These are phyloP conservation scores for Fusarium stilboides DNA, from an alignment of 2,329 filamentous ascomycete species.

Conservation along the genomic window DNA sequence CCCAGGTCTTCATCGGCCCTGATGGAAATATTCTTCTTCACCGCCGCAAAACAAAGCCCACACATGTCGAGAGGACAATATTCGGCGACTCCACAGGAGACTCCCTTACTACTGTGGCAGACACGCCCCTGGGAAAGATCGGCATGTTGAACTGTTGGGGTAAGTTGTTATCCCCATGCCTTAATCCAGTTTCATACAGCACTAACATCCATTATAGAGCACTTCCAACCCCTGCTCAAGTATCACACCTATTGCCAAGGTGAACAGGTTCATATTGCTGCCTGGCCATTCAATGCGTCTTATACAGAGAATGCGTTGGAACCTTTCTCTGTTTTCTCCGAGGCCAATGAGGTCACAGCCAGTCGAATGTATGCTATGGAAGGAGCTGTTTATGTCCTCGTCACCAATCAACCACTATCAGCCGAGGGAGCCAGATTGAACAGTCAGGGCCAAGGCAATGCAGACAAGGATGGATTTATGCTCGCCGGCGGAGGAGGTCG, in stretches of 20 bases:
- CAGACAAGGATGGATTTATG: slow-evolving; percentile 39
- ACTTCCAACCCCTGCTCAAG: slow-evolving; percentile 63
- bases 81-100: slow-evolving; percentile 62
- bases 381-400: slow-evolving; percentile 66
- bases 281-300: slow-evolving; percentile 57
- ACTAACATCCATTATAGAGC: slow-evolving; percentile 55
- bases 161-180: not conserved
- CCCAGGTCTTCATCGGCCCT: slow-evolving; percentile 58
- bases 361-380: slow-evolving; percentile 71
- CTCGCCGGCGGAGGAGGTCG: slow-evolving; percentile 32
- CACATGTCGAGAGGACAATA: slow-evolving; percentile 65
- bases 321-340: slow-evolving; percentile 44
- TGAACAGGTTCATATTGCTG: slow-evolving; percentile 63
- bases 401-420: slow-evolving; percentile 63
- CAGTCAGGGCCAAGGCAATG: slow-evolving; percentile 52
- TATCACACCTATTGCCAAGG: slow-evolving; percentile 61
- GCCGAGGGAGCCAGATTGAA: slow-evolving; percentile 54
- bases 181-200: too few relatives aligned
- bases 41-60: slow-evolving; percentile 67
- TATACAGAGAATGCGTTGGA: slow-evolving; percentile 29
- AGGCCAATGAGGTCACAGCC: slow-evolving; percentile 50
- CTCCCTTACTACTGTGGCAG: slow-evolving; percentile 57
- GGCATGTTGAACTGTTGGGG: slow-evolving; percentile 61
- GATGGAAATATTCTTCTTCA: slow-evolving; percentile 58
- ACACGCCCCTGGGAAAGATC: slow-evolving; percentile 56